phyloP scores from a whole-genome alignment of 2,329 filamentous ascomycete species.

The Beauveria caledonica region DNA sequence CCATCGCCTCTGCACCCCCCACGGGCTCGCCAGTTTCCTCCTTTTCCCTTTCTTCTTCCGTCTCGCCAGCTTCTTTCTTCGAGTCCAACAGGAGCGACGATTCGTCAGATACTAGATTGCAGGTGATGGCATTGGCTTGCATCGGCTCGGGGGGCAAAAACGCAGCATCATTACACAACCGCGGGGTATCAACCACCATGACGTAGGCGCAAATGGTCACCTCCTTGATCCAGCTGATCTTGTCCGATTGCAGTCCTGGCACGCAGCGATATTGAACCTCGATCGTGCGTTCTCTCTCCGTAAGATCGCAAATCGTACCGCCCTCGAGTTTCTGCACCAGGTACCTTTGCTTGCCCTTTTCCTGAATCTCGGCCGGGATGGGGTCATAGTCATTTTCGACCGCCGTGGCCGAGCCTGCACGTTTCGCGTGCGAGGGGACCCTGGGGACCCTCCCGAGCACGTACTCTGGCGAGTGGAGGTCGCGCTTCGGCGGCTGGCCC shows the following conservation, averaged over 20 bases:
- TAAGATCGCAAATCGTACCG: conserved; percentile 81
- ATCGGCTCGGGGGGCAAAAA: conserved; percentile 76
- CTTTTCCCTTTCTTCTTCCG: conserved; percentile 29
- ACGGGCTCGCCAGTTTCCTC: conserved; percentile 13
- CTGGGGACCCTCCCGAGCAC: conserved; percentile 55
- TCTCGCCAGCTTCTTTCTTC: conserved; percentile 25
- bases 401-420: conserved; percentile 18
- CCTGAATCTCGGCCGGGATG: conserved; percentile 58
- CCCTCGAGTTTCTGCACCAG: conserved; percentile 73
- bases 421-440: conserved; percentile 20
- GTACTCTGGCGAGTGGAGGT: conserved; percentile 68
- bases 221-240: conserved; percentile 90
- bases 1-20: conserved; percentile 5
- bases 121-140: conserved; percentile 67
- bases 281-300: conserved; percentile 69
- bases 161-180: conserved; percentile 78
- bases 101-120: conserved; percentile 55
- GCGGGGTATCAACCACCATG: conserved; percentile 86
- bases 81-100: not conserved
- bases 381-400: conserved; percentile 20
- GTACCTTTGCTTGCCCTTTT: conserved; percentile 77
- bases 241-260: conserved; percentile 61
- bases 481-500: conserved; percentile 67
- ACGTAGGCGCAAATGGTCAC: conserved; percentile 84
- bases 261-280: conserved; percentile 79